Evolutionary conservation across 2,329 filamentous ascomycete genomes (phyloP), one percentile per base, ranked within the genome.

Genomic region (Botryotinia globosa): DNA sequence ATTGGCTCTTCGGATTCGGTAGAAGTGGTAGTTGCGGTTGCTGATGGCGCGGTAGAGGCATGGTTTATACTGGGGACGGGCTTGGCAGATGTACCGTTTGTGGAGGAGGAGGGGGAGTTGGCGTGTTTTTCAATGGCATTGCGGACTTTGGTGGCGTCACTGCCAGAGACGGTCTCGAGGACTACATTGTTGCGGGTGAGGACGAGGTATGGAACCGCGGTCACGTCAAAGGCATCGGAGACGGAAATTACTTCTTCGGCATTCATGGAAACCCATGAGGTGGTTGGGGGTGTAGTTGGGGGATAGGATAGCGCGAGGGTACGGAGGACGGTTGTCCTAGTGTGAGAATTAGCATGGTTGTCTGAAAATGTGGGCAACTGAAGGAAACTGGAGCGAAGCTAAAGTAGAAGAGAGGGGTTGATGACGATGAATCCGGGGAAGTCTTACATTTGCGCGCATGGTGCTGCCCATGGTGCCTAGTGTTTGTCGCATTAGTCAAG

Each of bases 171-270:
- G 5, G 91, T 92, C 82, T 98, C 93, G 73, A 98, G 83, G 22
- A 94, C 89, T 80, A 92, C 85, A 75, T 91, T 90, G 79, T 90
- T 89, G 77, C 91, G 91, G 79, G 95, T 86, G 59, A 98, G 88
- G 42, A 97, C 93, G 39, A 98, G 89, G 83, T 93, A 97, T 0
- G 96, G 96, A 22, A 99, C 96, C 9, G 95, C 94, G 6, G 94
- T 94, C 70, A 99, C 95, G 78, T 98, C 92, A 87, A 98, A 98
- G 58, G 89, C 86, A 84, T 99, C 96, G 78, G 92, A 94, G 78
- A 98, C 89, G 75, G 98, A 94, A 78, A 92, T 92, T 61, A 98
- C 87, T 77, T 98, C 94, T 85, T 99, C 96, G 74, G 96, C 96
- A 82, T 99, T 94, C 83, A 99, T 88, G 75, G 92, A 92, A 74